phyloP scores from a whole-genome alignment of 129 eudicot genomes.

The Gnaphalium uliginosum region DNA sequence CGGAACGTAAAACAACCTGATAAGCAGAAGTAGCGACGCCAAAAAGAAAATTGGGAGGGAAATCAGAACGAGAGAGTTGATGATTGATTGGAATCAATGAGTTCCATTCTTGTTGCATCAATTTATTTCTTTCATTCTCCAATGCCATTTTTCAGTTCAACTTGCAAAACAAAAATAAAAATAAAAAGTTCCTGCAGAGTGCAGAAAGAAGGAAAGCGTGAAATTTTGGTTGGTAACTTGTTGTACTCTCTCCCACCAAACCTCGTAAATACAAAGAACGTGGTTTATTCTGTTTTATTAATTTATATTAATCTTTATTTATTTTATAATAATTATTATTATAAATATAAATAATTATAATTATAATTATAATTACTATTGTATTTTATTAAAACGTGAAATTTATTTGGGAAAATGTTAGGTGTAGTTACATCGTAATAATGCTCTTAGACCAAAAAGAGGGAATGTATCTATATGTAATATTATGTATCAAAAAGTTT shows the following conservation, averaged over 20 bases:
- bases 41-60: conserved; percentile 50
- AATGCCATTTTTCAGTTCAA: conserved; percentile 13
- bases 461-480: too few species aligned
- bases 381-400: too few species aligned
- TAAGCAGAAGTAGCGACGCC: conserved; percentile 67
- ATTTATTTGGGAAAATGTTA: too few species aligned
- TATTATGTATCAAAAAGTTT: too few species aligned
- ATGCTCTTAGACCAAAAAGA: too few species aligned
- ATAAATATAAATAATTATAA: too few species aligned
- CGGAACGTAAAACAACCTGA: conserved; percentile 42
- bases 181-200: not conserved
- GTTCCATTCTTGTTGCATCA: conserved; percentile 50
- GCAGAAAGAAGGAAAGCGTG: too few species aligned
- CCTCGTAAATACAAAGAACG: not conserved
- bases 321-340: too few species aligned
- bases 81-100: conserved; percentile 13
- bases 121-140: conserved; percentile 37
- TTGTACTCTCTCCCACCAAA: not conserved
- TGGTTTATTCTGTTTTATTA: too few species aligned
- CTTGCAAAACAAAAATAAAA: not conserved
- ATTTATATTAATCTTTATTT: too few species aligned
- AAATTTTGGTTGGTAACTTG: not conserved
- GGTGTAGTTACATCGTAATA: too few species aligned
- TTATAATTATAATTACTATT: too few species aligned
- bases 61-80: conserved; percentile 38